These are phyloP conservation scores for Penicillium polonicum DNA, from an alignment of 2,329 filamentous ascomycete genomes.

Conservation along the genomic window DNA sequence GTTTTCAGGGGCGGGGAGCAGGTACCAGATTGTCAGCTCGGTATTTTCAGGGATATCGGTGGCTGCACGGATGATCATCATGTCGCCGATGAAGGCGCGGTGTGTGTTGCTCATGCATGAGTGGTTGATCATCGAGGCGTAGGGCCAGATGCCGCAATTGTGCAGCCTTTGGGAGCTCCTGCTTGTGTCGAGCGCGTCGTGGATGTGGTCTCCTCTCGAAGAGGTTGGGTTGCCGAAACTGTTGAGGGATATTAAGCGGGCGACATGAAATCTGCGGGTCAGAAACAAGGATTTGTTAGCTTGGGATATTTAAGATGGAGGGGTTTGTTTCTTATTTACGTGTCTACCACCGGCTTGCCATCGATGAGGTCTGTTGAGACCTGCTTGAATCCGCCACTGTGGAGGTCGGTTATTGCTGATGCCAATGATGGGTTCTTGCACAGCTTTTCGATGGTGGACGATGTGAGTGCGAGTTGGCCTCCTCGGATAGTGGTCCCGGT, in stretches of 20 bases:
- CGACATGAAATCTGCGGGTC: constrained; percentile 46
- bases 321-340: neutral
- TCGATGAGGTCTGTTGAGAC: neutral
- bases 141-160: constrained; percentile 49
- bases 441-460: constrained; percentile 47
- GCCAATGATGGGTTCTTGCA: constrained; percentile 39
- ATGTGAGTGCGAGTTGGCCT: neutral
- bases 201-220: neutral
- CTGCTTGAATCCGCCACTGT: constrained; percentile 34
- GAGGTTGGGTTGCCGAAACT: constrained; percentile 40
- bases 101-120: constrained; percentile 50
- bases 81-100: constrained; percentile 55
- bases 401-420: constrained; percentile 33
- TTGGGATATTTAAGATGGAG: neutral
- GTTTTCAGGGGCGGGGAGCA: constrained; percentile 8
- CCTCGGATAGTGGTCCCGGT: neutral
- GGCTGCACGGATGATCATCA: constrained; percentile 52
- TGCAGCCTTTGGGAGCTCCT: constrained; percentile 1
- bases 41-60: constrained; percentile 44
- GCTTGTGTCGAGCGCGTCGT: constrained; percentile 9
- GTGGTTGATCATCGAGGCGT: constrained; percentile 55
- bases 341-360: neutral
- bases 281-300: neutral
- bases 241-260: constrained; percentile 47
- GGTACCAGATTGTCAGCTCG: constrained; percentile 49